A percentile compares a stretch with the other conserved stretches of the same genome.
Conservation (phyloP, 371 early-diverging fungal genomes). For the Furculomyces boomerangus region DNA sequence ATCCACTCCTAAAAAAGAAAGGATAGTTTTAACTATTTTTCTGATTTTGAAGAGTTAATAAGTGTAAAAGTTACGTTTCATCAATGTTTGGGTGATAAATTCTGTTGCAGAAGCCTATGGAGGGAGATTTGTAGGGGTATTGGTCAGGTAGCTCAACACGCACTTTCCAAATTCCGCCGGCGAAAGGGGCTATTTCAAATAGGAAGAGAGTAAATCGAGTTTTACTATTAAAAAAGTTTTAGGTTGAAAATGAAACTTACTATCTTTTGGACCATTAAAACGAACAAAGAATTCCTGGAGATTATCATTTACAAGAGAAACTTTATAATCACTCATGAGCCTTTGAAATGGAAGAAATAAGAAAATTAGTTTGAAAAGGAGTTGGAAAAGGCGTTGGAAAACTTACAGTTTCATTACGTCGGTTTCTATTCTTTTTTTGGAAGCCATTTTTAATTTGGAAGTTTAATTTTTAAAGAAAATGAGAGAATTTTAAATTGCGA, state of each 20-base stretch:
- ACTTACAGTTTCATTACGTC: conserved; percentile 95
- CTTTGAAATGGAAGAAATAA: conserved; percentile 25
- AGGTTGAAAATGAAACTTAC: conserved; percentile 32
- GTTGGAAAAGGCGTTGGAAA: neutral
- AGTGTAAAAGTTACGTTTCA: conserved; percentile 62
- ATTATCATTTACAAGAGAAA: conserved; percentile 93
- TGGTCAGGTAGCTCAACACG: conserved; percentile 97
- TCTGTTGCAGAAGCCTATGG: conserved; percentile 97
- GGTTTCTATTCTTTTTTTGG: conserved; percentile 75
- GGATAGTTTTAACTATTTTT: conserved; percentile 14
- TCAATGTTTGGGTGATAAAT: conserved; percentile 99
- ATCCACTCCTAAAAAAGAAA: conserved; percentile 64
- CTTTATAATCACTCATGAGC: conserved; percentile 95
- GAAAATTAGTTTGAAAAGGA: neutral
- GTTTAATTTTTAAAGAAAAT: too few species aligned
- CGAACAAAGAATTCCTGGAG: conserved; percentile 96
- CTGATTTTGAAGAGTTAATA: too few species aligned
- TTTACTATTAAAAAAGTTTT: neutral
- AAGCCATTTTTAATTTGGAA: neutral
- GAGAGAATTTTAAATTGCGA: too few species aligned
- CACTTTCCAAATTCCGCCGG: conserved; percentile 89
- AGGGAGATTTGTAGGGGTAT: conserved; percentile 98
- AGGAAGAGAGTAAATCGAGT: conserved; percentile 1
- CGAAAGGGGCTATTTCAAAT: conserved; percentile 63
- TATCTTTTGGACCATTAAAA: conserved; percentile 87